Base-by-base conservation (phyloP, 148 eudicot genomes). In the Cornus kousa region DNA sequence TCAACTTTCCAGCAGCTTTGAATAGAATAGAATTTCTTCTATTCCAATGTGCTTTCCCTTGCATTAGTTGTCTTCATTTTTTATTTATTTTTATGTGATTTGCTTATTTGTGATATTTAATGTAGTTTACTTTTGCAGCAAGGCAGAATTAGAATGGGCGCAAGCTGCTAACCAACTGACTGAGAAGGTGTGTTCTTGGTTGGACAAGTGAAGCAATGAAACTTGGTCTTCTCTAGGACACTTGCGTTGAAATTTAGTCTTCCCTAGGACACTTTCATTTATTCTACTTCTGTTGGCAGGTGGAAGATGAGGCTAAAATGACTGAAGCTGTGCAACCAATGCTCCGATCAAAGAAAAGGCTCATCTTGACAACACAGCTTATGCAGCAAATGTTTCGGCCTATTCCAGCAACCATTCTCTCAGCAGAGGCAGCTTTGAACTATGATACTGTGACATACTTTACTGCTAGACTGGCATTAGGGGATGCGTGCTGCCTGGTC, bases 341-440 rank as follows among this genome's bases (percentile, higher is more conserved):
- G 62, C 40, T 70, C 37, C 74, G 80, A 73, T 77, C 86, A 68
- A 90, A 83, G 82, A 90, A 79, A 80, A 87, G 97, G 67, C 91
- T 92, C 77, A 76, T 79, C 53, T 77, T 69, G 19, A 85, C 90
- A 23, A 86, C 92, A 68, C 87, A 92, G 74, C 92, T 92, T 64
- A 86, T 90, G 89, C 97, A 92, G 85, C 89, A 83, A 76, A 70
- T 92, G 66, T 85, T 90, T 72, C 82, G 65, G 55, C 91, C 93
- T 71, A 80, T 91, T 32, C 83, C 91, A 66, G 81, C 83, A 65
- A 80, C 68, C 69, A 57, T 89, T 80, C 87, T 90, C 64, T 84
- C 80, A 46, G 87, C 82, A 40, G 86, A 89, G 79, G 85, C 91
- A 24, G 48, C 68, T 69, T 43, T 60, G 37, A 77, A 81, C 70